phyloP scores from a whole-genome alignment of 768 basidiomycete species.

The Harrya chromipes region DNA sequence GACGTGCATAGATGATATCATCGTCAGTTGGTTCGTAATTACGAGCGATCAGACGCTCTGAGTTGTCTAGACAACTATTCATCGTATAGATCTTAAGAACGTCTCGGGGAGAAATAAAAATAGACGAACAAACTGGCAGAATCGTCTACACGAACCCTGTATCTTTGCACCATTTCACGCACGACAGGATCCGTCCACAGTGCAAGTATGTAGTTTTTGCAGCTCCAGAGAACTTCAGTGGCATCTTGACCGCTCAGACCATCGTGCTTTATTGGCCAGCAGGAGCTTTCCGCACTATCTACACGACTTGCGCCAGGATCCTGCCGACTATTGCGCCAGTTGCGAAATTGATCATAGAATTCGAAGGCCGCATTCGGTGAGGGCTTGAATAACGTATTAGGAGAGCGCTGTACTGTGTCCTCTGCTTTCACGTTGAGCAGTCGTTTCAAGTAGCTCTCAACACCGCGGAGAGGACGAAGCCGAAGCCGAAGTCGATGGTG shows the following conservation, averaged over 20 bases:
- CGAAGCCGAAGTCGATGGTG: conserved; percentile 56
- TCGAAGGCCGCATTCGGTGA: conserved; percentile 34
- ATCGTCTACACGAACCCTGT: conserved; percentile 53
- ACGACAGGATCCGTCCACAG: conserved; percentile 65
- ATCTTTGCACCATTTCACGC: conserved; percentile 44
- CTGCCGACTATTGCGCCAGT: conserved; percentile 35
- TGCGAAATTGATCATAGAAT: conserved; percentile 54
- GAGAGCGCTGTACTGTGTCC: conserved; percentile 31
- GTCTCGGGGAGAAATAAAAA: background rate
- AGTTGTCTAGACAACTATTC: conserved; percentile 64
- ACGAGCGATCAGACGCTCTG: conserved; percentile 58
- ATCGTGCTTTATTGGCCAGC: conserved; percentile 12
- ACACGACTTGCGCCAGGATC: conserved; percentile 11
- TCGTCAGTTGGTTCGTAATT: conserved; percentile 67
- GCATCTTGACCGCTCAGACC: conserved; percentile 35
- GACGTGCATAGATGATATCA: conserved; percentile 66
- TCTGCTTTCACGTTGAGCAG: conserved; percentile 48
- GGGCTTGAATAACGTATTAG: conserved; percentile 44
- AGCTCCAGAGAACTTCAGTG: conserved; percentile 54
- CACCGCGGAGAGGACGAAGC: conserved; percentile 56
- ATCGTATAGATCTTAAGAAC: background rate
- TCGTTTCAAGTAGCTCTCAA: conserved; percentile 62
- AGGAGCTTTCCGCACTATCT: conserved; percentile 4
- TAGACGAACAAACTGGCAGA: conserved; percentile 63
- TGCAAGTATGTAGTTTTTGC: conserved; percentile 59